A percentile compares a stretch with the other conserved stretches of the same genome.
phyloP scores from a whole-genome alignment of 2,329 filamentous ascomycete species.

The Colletotrichum navitas region DNA sequence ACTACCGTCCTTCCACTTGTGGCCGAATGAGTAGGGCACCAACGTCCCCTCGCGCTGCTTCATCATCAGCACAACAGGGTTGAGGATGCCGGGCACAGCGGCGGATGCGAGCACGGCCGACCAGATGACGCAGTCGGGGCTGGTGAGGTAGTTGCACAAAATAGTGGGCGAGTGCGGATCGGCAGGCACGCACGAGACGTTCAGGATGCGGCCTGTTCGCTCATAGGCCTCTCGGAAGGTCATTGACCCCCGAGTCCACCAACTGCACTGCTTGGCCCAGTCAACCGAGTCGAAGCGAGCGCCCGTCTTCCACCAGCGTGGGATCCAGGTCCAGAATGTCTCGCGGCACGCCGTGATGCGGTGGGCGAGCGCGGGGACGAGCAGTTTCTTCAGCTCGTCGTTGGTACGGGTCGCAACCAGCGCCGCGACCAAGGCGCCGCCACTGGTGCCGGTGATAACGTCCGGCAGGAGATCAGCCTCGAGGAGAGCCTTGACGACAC shows the following conservation, averaged over 20 bases:
- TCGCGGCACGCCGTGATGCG: conserved; percentile 90
- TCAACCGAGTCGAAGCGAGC: conserved; percentile 94
- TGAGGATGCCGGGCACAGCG: conserved; percentile 94
- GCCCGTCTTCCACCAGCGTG: conserved; percentile 91
- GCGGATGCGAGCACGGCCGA: conserved; percentile 95
- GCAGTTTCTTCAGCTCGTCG: conserved; percentile 85
- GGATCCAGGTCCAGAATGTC: conserved; percentile 78
- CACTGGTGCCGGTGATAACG: conserved; percentile 96
- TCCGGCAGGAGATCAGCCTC: conserved; percentile 89
- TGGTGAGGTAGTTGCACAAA: conserved; percentile 93
- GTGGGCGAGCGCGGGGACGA: conserved; percentile 88
- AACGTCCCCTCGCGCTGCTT: conserved; percentile 83
- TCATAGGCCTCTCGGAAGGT: conserved; percentile 97
- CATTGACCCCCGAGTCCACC: conserved; percentile 92
- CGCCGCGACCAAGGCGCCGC: conserved; percentile 89
- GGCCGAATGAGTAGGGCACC: conserved; percentile 93
- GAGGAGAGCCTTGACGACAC: conserved; percentile 88
- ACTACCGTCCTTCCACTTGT: conserved; percentile 99
- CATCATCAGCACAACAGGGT: conserved; percentile 93
- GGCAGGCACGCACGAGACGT: conserved; percentile 94
- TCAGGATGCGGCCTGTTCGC: conserved; percentile 92
- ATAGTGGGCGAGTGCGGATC: conserved; percentile 95
- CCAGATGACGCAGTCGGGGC: conserved; percentile 98
- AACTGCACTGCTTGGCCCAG: conserved; percentile 87
- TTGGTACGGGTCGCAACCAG: conserved; percentile 91